Evolutionary conservation across 129 eudicot species (phyloP).

Genomic region (Cynara cardunculus): DNA sequence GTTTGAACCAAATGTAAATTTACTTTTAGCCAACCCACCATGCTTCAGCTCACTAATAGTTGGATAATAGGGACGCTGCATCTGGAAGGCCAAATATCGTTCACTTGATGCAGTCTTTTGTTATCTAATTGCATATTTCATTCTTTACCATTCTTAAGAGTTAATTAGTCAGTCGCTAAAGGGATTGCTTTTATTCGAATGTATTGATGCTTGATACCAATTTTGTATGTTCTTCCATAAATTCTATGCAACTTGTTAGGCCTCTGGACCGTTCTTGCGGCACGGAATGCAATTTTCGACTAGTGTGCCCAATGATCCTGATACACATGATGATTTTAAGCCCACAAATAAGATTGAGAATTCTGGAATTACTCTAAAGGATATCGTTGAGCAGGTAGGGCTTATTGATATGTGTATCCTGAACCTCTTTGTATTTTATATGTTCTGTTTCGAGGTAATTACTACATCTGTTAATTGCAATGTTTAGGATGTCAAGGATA

Average conservation of each 20-base stretch:
- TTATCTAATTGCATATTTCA: not conserved
- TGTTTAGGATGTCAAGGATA: slow-evolving; percentile 85
- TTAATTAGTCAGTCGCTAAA: no score
- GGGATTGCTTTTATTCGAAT: not conserved
- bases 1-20: not conserved
- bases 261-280: slow-evolving; percentile 44
- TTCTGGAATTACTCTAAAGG: slow-evolving; percentile 57
- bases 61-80: not conserved
- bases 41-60: not conserved
- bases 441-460: not conserved
- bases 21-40: not conserved
- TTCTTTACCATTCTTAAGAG: not conserved
- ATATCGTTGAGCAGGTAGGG: slow-evolving; percentile 82
- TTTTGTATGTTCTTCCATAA: not conserved
- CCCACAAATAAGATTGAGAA: slow-evolving; percentile 66
- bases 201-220: not conserved
- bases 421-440: not conserved
- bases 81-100: not conserved
- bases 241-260: slow-evolving; percentile 31
- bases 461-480: slow-evolving; percentile 13
- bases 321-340: slow-evolving; percentile 91
- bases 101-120: not conserved
- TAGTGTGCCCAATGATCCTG: slow-evolving; percentile 68
- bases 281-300: slow-evolving; percentile 60
- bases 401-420: not conserved